These are phyloP conservation scores for Plasmodium gaboni DNA, from an alignment of 169 alveolate genomes.

Conservation along the genomic window DNA sequence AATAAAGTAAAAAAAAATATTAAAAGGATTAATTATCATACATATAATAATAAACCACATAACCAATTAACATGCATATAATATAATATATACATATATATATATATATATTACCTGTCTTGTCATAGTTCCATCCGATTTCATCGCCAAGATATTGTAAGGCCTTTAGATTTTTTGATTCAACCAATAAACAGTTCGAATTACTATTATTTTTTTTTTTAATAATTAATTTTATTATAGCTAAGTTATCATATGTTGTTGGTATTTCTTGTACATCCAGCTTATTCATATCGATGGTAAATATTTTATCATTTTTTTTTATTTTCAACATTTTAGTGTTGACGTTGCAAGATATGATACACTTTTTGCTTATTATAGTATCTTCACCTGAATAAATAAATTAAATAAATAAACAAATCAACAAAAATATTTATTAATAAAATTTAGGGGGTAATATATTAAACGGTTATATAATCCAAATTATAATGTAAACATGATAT, in stretches of 20 bases:
- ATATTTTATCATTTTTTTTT: slow-evolving; percentile 22
- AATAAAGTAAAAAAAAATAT: no score
- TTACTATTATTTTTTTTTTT: neutral
- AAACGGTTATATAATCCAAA: no score
- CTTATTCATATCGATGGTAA: slow-evolving; percentile 24
- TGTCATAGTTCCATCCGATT: slow-evolving; percentile 36
- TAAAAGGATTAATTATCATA: no score
- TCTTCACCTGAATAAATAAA: slow-evolving; percentile 20
- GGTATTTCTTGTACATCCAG: slow-evolving; percentile 44
- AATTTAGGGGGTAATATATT: no score
- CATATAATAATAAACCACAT: no score
- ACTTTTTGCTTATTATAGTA: slow-evolving; percentile 36
- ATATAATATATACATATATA: neutral
- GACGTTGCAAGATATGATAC: slow-evolving; percentile 11
- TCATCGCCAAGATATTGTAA: slow-evolving; percentile 58
- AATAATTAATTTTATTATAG: slow-evolving; percentile 16
- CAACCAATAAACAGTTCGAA: slow-evolving; percentile 8
- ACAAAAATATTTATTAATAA: neutral
- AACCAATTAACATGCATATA: neutral
- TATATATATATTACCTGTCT: slow-evolving; percentile 7
- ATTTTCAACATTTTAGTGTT: slow-evolving; percentile 13
- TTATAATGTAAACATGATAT: no score
- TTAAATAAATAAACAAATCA: neutral
- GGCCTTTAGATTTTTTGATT: slow-evolving; percentile 25
- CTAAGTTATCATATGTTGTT: slow-evolving; percentile 1